Evolutionary conservation across 768 basidiomycete species (phyloP), one percentile per base, ranked within the genome.

Genomic region (Tricholoma saponaceum): DNA sequence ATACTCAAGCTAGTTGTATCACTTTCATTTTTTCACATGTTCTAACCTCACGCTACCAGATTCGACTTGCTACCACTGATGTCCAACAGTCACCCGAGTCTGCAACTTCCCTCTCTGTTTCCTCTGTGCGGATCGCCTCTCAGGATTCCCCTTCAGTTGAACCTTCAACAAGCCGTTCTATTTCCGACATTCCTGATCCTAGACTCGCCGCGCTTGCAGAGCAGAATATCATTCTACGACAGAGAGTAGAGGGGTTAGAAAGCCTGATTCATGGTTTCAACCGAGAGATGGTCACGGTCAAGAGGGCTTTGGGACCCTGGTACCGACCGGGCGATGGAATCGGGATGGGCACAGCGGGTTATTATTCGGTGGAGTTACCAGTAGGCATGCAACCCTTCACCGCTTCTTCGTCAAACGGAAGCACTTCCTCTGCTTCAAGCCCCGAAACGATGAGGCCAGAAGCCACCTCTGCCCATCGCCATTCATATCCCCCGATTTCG

Each of bases 191-290:
- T 14, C 32, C 51, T 10, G 51, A 37, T 30, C 12, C 37, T 43
- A 74, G 73, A 51, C 66, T 77, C 12, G 71, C 76, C 3, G 60
- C 72, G 10, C 72, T 91, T 3, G 73, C 75, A 37, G 77, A 83
- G 55, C 89, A 93, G 66, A 93, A 93, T 64, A 71, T 79, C 16
- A 57, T 83, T 8, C 77, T 94, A 16, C 81, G 83, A 25, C 77
- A 80, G 59, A 79, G 80, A 30, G 72, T 90, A 8, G 80, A 83
- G 12, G 75, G 77, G 0, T 70, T 90, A 20, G 89, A 92, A 65
- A 77, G 77, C 14, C 70, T 78, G 2, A 66, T 87, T 22, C 76
- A 79, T 28, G 68, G 69, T 4, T 72, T 84, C 65, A 77, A 76
- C 51, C 77, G 74, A 37, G 90, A 94, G 59, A 74, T 91, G 66